These are phyloP conservation scores for Pseudopithomyces maydicus DNA, from an alignment of 2,329 filamentous ascomycete genomes.

Conservation along the genomic window DNA sequence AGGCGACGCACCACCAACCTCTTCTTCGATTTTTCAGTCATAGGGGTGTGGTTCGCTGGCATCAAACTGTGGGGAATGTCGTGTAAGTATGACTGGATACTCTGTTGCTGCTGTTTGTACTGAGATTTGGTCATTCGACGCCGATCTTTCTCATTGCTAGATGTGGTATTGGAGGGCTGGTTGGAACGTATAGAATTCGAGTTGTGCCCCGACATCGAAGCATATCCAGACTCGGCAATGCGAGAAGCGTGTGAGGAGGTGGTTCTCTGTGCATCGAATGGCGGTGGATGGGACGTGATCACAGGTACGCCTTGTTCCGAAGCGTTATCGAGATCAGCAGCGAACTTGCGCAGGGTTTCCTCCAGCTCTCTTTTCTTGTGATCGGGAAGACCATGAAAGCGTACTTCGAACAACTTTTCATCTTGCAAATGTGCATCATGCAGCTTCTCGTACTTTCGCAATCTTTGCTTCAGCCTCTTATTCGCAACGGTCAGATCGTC, in stretches of 20 bases:
- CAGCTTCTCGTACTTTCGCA: slow-evolving; percentile 72
- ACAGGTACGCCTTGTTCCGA: slow-evolving; percentile 24
- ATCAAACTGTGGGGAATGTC: slow-evolving; percentile 74
- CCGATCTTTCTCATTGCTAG: slow-evolving; percentile 30
- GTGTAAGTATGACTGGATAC: slow-evolving; percentile 71
- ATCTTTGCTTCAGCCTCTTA: slow-evolving; percentile 73
- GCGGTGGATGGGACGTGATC: slow-evolving; percentile 47
- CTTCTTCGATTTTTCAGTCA: slow-evolving; percentile 77
- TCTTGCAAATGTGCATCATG: slow-evolving; percentile 70
- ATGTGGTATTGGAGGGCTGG: slow-evolving; percentile 22
- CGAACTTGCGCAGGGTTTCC: slow-evolving; percentile 72
- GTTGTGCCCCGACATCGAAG: slow-evolving; percentile 61
- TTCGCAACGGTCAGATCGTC: slow-evolving; percentile 87
- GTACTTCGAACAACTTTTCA: slow-evolving; percentile 83
- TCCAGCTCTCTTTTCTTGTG: slow-evolving; percentile 79
- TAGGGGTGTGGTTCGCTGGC: slow-evolving; percentile 60
- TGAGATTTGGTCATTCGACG: slow-evolving; percentile 35
- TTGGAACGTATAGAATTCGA: slow-evolving; percentile 44
- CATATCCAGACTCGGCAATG: slow-evolving; percentile 62
- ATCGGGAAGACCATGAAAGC: slow-evolving; percentile 73
- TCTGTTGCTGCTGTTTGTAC: slow-evolving; percentile 49
- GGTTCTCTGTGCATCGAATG: slow-evolving; percentile 60
- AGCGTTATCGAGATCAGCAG: slow-evolving; percentile 62
- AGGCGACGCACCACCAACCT: slow-evolving; percentile 76
- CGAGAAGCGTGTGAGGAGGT: slow-evolving; percentile 64